phyloP scores from a whole-genome alignment of 139 green algal genomes.

The Chlamydomonas sphaeroides region DNA sequence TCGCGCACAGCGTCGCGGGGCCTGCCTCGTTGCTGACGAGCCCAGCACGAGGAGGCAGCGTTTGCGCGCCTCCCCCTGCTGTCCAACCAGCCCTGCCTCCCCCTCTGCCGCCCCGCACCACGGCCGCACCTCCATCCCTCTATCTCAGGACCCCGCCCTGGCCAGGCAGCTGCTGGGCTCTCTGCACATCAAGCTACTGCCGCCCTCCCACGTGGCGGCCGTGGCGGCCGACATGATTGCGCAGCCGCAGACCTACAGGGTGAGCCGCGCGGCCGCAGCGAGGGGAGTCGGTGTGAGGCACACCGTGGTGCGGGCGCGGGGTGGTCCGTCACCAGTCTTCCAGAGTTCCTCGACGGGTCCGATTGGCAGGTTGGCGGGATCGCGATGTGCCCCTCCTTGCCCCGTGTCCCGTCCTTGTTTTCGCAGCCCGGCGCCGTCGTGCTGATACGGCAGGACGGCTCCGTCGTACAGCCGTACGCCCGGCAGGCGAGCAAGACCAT shows the following conservation, averaged over 20 bases:
- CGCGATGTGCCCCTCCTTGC: too few relatives aligned
- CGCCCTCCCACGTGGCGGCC: slow-evolving; percentile 28
- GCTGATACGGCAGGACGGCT: slow-evolving; percentile 60
- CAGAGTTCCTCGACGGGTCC: too few relatives aligned
- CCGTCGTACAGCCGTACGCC: slow-evolving; percentile 20
- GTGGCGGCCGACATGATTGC: slow-evolving; percentile 20
- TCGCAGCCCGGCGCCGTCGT: slow-evolving; percentile 54
- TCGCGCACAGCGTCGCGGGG: too few relatives aligned
- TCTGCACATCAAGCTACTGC: slow-evolving; percentile 55
- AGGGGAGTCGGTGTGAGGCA: neutral
- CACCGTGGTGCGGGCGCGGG: too few relatives aligned
- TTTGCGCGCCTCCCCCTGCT: too few relatives aligned
- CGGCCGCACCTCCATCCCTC: too few relatives aligned
- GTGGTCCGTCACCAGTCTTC: too few relatives aligned
- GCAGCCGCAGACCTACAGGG: neutral
- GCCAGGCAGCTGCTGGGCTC: slow-evolving; percentile 39
- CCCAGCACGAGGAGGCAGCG: too few relatives aligned
- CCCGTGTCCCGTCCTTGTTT: neutral
- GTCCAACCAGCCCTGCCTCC: too few relatives aligned
- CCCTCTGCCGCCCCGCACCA: too few relatives aligned
- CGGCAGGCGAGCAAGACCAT: slow-evolving; percentile 9
- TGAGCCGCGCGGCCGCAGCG: neutral
- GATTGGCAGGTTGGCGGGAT: too few relatives aligned
- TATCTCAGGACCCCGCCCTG: slow-evolving; percentile 25
- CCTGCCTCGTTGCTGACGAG: too few relatives aligned